Base-by-base conservation (phyloP, 2,329 filamentous ascomycete species). In the Monilinia fructicola region DNA sequence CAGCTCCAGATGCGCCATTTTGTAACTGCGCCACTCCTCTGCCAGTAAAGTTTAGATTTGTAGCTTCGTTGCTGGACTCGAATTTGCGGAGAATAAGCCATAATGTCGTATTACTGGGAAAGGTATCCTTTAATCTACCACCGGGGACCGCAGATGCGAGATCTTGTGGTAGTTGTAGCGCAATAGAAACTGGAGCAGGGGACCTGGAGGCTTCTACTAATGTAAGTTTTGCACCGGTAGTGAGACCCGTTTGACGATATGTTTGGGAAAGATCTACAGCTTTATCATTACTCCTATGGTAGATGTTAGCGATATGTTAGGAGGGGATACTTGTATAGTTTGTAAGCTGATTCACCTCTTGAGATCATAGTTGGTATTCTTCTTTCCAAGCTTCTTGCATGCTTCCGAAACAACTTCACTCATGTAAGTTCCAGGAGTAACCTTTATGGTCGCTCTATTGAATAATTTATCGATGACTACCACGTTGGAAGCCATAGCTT, bases 61-160 rank as follows among this genome's bases (percentile, higher is more conserved):
- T 82, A 11, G 83, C 84, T 67, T 82, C 82, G 59, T 83, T 87
- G 70, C 44, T 50, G 2, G 90, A 90, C 78, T 99, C 95, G 71
- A 98, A 96, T 75, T 95, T 92, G 68, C 95, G 89, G 66, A 99
- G 77, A 38, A 98, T 83, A 72, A 92, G 86, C 95, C 95, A 99
- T 78, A 99, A 77, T 23, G 92, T 91, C 46, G 92, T 91, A 71
- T 92, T 90, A 77, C 91, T 96, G 1, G 93, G 88, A 69, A 98
- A 93, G 76, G 95, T 97, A 76, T 95, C 89, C 66, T 88, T 86
- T 52, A 96, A 79, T 40, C 93, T 87, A 31, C 87, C 86, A 70
- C 86, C 87, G 1, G 87, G 84, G 26, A 85, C 82, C 59, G 84
- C 81, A 54, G 81, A 81, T 26, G 84, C 87, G 75, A 95, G 90